Evolutionary conservation across 179 eudicot genomes (phyloP).

Genomic region (Beta lomatogona): DNA sequence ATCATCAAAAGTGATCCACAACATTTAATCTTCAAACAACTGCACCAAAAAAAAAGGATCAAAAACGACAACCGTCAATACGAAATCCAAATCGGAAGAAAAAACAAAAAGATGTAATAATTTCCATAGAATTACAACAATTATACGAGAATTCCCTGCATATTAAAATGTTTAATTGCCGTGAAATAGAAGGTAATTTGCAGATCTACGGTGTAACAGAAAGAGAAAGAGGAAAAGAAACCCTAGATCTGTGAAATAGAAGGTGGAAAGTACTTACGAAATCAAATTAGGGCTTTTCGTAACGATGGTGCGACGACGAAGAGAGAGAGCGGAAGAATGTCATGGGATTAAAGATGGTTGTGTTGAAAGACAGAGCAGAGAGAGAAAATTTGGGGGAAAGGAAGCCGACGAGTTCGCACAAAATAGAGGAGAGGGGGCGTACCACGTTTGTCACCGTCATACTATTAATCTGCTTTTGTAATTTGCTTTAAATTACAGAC

Average conservation of each 20-base stretch:
- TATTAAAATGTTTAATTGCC: not conserved
- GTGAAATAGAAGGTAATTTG: not conserved
- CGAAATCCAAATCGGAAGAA: not conserved
- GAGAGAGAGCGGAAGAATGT: not conserved
- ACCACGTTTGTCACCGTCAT: too few relatives aligned
- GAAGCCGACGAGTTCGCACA: conserved; percentile 22
- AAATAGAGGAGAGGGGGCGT: conserved; percentile 1
- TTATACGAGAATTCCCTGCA: not conserved
- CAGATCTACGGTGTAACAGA: not conserved
- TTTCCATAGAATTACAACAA: too few relatives aligned
- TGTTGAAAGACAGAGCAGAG: not conserved
- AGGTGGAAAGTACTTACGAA: not conserved
- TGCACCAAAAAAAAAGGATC: conserved; percentile 2
- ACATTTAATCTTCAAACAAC: conserved; percentile 49
- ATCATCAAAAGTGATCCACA: conserved; percentile 33
- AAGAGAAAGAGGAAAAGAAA: not conserved
- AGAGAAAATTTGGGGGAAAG: not conserved
- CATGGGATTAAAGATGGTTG: not conserved
- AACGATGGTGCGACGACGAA: not conserved
- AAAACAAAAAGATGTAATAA: not conserved
- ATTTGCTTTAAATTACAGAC: too few relatives aligned
- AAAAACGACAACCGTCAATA: not conserved
- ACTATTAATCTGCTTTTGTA: too few relatives aligned
- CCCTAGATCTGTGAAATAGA: conserved; percentile 11
- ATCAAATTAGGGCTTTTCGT: conserved; percentile 2